Evolutionary conservation across 495 filamentous ascomycete species (phyloP), one percentile per base, ranked within the genome.

Genomic region (Echria macrotheca): DNA sequence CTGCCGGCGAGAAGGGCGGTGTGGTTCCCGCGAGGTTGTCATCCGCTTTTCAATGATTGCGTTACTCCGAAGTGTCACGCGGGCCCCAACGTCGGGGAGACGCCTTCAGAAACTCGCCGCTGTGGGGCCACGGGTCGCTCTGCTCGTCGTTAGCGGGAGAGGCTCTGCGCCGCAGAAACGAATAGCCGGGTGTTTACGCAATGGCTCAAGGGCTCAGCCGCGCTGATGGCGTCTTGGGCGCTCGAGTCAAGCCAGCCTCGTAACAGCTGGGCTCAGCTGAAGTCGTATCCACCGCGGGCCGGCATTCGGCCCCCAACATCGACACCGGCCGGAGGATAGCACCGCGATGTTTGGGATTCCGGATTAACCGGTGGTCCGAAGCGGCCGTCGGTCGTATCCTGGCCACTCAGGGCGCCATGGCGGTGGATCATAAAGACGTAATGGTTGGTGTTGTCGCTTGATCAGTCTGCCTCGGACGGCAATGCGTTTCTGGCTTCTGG

Each of bases 181-280:
- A n/a, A 28, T 32, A 28, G 18, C 25, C 3, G 25, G 26, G 6
- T 6, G 42, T 45, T 38, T 53, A 48, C 50, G 50, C 50, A 53
- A 48, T 33, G 36, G 25, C 19, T 17, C 6, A 12, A 25, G 19
- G 32, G 38, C 44, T 43, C 50, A 53, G 50, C 50, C 50, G 42
- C 50, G 22, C 33, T 2, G 14, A 41, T 18, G 15, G 35, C 17
- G 15, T 18, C 35, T 18, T n/a, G 2, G 7, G 23, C 23, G 37
- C 42, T 28, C 40, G 33, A 17, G 23, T 15, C 25, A 38, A 12
- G 15, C 36, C 5, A 46, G 35, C 42, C 35, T 41, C 28, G 42
- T 35, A 11, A 35, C 21, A 10, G 14, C 10, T 12, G 22, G 25
- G 19, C 23, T 43, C 47, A 44, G 38, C 37, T 50, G 39, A 31